Percentiles rank a stretch among this genome's conserved stretches.
Evolutionary conservation across 768 basidiomycete species (phyloP).

Genomic region (Tylopilus rubrobrunneus): DNA sequence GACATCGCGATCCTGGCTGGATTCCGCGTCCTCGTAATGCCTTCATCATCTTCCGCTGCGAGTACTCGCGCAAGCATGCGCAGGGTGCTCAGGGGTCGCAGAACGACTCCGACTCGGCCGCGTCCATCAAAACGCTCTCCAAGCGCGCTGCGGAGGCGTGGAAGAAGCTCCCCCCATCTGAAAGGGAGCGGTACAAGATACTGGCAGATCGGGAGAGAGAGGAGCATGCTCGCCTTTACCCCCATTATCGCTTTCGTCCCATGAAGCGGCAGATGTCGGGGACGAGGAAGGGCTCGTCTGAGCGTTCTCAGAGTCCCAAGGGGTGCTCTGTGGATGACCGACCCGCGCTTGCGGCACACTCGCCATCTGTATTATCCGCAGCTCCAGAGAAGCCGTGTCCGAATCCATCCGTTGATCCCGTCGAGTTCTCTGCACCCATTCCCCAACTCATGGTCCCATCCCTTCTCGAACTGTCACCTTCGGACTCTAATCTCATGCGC

Average conservation of each 20-base stretch:
- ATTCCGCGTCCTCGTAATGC: conserved; percentile 66
- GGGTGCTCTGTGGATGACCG: conserved; percentile 3
- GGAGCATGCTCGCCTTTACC: conserved; percentile 54
- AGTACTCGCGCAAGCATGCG: conserved; percentile 50
- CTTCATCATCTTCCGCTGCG: conserved; percentile 72
- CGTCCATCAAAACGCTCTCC: conserved; percentile 56
- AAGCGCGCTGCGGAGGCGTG: conserved; percentile 76
- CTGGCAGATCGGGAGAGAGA: conserved; percentile 54
- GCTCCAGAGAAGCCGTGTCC: background rate
- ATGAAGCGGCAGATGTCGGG: conserved; percentile 34
- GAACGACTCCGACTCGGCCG: conserved; percentile 20
- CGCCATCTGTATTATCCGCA: conserved; percentile 18
- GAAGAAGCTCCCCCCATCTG: conserved; percentile 49
- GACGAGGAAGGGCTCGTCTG: conserved; percentile 14
- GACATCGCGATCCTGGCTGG: conserved; percentile 49
- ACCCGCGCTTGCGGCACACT: background rate
- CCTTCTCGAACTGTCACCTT: background rate
- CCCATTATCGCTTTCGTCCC: conserved; percentile 63
- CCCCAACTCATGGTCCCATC: background rate
- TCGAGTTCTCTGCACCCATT: background rate
- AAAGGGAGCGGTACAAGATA: conserved; percentile 46
- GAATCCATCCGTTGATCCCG: background rate
- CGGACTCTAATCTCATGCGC: background rate
- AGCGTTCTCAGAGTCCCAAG: conserved; percentile 8
- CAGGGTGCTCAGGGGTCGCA: conserved; percentile 34